phyloP scores from a whole-genome alignment of 2,329 filamentous ascomycete species.

The Colletotrichum tofieldiae region DNA sequence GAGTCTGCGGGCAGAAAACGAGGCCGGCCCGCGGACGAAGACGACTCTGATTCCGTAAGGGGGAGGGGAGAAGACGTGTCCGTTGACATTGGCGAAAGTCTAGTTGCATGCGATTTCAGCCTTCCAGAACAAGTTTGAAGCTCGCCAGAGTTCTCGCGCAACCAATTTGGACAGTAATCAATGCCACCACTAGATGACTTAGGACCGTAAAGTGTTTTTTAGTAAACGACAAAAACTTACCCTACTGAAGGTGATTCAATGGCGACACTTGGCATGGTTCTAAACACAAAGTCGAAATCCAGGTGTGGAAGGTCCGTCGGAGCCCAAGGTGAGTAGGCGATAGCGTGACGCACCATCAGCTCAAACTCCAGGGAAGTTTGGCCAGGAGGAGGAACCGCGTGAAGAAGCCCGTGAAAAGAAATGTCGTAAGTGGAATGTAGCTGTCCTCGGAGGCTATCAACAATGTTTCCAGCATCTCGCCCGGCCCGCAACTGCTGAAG shows the following conservation, averaged over 20 bases:
- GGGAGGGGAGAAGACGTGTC: slow-evolving; percentile 13
- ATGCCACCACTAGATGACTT: neutral
- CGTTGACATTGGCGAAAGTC: slow-evolving; percentile 20
- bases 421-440: slow-evolving; percentile 1
- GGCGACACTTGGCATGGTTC: neutral
- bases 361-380: slow-evolving; percentile 34
- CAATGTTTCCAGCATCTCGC: slow-evolving; percentile 18
- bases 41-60: neutral
- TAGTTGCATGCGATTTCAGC: neutral
- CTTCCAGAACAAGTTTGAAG: neutral
- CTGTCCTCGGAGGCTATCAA: slow-evolving; percentile 9
- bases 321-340: slow-evolving; percentile 31
- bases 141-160: neutral
- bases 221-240: neutral
- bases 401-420: slow-evolving; percentile 1
- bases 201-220: neutral
- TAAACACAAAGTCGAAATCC: neutral
- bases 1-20: neutral
- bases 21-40: neutral
- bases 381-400: slow-evolving; percentile 10
- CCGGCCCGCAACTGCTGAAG: slow-evolving; percentile 24
- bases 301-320: slow-evolving; percentile 24
- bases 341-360: slow-evolving; percentile 31
- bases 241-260: slow-evolving; percentile 7
- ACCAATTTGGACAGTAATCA: neutral